phyloP scores from a whole-genome alignment of 2,329 filamentous ascomycete genomes.

The Raffaelea deltoideospora region DNA sequence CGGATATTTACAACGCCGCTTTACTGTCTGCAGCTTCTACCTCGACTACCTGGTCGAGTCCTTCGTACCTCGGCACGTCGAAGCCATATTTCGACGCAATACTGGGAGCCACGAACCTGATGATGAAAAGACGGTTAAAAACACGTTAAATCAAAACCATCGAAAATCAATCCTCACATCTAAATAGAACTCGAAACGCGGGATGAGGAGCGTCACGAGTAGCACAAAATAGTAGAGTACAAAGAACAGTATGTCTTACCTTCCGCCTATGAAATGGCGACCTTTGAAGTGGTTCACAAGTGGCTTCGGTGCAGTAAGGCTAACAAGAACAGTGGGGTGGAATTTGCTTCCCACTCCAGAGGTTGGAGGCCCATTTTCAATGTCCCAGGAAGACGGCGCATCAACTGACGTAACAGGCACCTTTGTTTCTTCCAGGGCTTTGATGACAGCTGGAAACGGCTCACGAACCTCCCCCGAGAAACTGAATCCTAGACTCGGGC shows the following conservation, averaged over 20 bases:
- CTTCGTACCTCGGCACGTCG: slow-evolving; percentile 68
- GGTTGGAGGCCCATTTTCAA: slow-evolving; percentile 67
- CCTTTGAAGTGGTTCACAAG: slow-evolving; percentile 71
- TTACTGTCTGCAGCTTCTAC: slow-evolving; percentile 37
- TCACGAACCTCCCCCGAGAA: slow-evolving; percentile 88
- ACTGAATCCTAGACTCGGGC: slow-evolving; percentile 51
- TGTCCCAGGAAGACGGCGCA: slow-evolving; percentile 88
- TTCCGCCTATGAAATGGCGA: slow-evolving; percentile 80
- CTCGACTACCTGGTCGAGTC: slow-evolving; percentile 81
- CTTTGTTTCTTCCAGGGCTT: slow-evolving; percentile 54
- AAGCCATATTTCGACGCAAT: slow-evolving; percentile 79
- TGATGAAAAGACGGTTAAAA: too few species aligned
- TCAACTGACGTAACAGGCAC: slow-evolving; percentile 79
- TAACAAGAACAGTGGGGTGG: slow-evolving; percentile 67
- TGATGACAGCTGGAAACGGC: slow-evolving; percentile 73
- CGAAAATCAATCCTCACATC: neutral
- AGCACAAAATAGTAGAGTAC: slow-evolving; percentile 5
- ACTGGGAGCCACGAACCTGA: slow-evolving; percentile 60
- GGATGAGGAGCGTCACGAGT: too few species aligned
- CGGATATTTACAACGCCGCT: too few species aligned
- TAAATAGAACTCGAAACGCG: too few species aligned
- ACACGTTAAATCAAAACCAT: neutral
- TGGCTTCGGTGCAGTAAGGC: slow-evolving; percentile 86
- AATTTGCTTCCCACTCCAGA: slow-evolving; percentile 67
- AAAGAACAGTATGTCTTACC: slow-evolving; percentile 29